Base-by-base conservation (phyloP, 2,329 filamentous ascomycete species). In the Microthyrium microscopicum region DNA sequence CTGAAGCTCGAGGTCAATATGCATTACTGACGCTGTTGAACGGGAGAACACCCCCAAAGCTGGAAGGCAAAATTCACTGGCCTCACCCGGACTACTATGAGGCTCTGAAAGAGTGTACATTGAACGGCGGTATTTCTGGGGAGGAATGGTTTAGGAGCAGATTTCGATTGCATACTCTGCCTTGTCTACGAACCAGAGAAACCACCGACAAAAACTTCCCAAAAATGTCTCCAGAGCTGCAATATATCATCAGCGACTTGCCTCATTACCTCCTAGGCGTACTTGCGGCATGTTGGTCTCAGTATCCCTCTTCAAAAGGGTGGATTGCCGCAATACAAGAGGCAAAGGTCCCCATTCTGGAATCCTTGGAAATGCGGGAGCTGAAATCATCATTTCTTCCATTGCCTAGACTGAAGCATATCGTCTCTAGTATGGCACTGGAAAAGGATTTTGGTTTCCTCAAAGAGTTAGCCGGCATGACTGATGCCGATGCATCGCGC, bases 381-480 rank as follows among this genome's bases (percentile, higher is more conserved):
- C 35, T 39, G 7, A 25, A 25, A 7, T n/a, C 13, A 4, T 33
- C 37, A 20, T 37, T 31, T 26, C 35, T 39, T 4, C 37, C 37
- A 20, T 21, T 38, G 17, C 37, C 37, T n/a, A 34, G 24, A 20
- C 29, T 39, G 7, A 22, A n/a, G 11, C 6, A 18, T 6, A 31
- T 36, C 29, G 26, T 27, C 18, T 12, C 13, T 18, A 11, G 36
- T 8, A 25, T 35, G 19, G 32, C 18, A 11, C 15, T 38, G 9
- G 8, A 28, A 15, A 9, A 35, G 8, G 31, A 25, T 16, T 38
- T 38, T 31, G 33, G 36, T 5, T 38, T 35, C 21, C 8, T 38
- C 21, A 28, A 35, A 30, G 36, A 38, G 32, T 26, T 38, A 13
- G 32, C 28, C 7, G 31, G 24, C 6, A 38, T 35, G 11, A 20